Base-by-base conservation (phyloP, 805 yeast species). In the Barnettozyma pratensis region DNA sequence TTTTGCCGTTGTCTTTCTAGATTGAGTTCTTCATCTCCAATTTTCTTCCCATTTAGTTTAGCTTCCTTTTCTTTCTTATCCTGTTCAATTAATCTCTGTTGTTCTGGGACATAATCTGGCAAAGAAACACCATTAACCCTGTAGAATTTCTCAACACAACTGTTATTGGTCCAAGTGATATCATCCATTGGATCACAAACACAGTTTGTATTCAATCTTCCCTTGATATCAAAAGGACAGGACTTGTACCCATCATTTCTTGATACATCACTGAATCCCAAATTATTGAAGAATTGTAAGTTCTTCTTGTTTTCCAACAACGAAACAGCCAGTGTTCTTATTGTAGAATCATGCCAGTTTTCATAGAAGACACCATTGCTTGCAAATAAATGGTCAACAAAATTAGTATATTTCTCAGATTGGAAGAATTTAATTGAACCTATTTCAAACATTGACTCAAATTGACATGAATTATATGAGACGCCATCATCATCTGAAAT, bases 311-410 rank as follows among this genome's bases (percentile, higher is more conserved):
- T 81, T 61, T 85, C 65, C 64, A 89, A 79, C 53, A 89, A 68
- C 2, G 90, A 70, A 11, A 84, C 96, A 7, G 90, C 96, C 57
- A 88, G 76, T 4, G 94, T 83, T 63, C 87, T 91, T 45, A 87
- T 81, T 10, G 95, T 94, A 26, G 95, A 94, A 66, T 87, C 96
- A 53, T 95, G 96, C 96, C 96, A 89, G 62, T 94, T 75, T 67
- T 85, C 89, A 68, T 89, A 89, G 71, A 85, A 89, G 62, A 90
- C 84, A 4, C 95, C 95, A 51, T 95, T 91, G 1, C 82, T 70
- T 40, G 70, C 66, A 62, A 88, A 94, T 52, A 87, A 73, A 59
- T 76, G 70, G 30, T 83, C 81, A 54, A 87, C 85, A 65, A 81
- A 87, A 42, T 74, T 77, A 32, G 71, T 65, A 66, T 89, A 89